Conservation (phyloP, 208 protist genomes). For the Trichomonas vaginalis region DNA sequence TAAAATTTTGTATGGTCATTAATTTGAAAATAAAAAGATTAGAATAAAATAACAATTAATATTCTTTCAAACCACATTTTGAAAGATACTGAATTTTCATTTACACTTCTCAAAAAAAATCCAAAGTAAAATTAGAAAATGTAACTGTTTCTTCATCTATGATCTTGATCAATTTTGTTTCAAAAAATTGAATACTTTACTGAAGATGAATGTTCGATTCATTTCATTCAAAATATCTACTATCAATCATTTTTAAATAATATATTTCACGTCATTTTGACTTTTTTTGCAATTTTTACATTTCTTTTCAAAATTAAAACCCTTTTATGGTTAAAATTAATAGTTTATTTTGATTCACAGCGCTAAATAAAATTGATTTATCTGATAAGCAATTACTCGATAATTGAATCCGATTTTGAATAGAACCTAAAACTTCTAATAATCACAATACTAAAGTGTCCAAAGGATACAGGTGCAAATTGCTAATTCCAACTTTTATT, state of each 20-base stretch:
- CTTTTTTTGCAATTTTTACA: neutral
- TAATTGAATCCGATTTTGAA: neutral
- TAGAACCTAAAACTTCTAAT: neutral
- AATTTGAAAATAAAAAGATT: neutral
- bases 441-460: neutral
- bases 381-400: neutral
- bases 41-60: neutral
- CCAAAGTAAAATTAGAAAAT: neutral
- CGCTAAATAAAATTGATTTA: neutral
- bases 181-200: neutral
- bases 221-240: neutral
- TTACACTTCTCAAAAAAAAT: neutral
- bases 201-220: neutral
- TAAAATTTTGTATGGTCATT: neutral
- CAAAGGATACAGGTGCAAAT: neutral
- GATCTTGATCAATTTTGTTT: neutral
- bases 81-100: neutral
- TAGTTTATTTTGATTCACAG: neutral
- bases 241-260: neutral
- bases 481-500: neutral
- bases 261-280: neutral
- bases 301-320: neutral
- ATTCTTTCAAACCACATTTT: neutral
- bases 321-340: neutral
- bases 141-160: neutral